A percentile compares a stretch with the other conserved stretches of the same genome.
phyloP scores from a whole-genome alignment of 2,329 filamentous ascomycete species.

The Colletotrichum sp. region DNA sequence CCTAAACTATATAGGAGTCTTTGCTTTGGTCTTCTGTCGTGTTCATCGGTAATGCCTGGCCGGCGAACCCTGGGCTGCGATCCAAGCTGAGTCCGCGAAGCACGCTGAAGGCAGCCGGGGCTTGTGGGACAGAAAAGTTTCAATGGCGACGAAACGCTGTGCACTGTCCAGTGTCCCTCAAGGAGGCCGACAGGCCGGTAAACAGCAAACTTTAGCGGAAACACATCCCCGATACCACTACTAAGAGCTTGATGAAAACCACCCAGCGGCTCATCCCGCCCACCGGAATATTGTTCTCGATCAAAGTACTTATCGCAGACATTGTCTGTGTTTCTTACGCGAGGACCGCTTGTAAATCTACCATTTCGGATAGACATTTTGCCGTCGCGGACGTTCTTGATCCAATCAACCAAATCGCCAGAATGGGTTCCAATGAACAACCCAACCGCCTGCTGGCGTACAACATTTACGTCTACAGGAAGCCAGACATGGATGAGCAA shows the following conservation, averaged over 20 bases:
- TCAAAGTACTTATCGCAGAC: background rate
- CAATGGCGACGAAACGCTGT: background rate
- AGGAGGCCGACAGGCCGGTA: background rate
- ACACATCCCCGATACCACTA: background rate
- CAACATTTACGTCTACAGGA: background rate
- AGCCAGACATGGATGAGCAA: background rate
- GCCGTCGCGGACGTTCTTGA: accelerated
- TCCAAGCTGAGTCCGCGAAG: background rate
- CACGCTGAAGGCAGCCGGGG: background rate
- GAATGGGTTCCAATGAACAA: background rate
- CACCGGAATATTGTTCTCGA: background rate
- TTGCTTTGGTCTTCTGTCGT: background rate
- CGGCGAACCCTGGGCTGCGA: background rate
- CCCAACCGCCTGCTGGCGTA: background rate
- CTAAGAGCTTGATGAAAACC: background rate
- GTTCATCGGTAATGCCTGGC: background rate
- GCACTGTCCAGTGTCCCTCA: background rate
- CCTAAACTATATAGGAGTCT: background rate
- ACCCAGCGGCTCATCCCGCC: background rate
- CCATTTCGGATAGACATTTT: no score
- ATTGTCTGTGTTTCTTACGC: accelerated
- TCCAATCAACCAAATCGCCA: background rate
- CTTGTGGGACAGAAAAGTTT: background rate
- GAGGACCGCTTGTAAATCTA: no score
- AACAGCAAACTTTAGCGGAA: background rate